Percentiles rank a stretch among this genome's conserved stretches.
phyloP scores from a whole-genome alignment of 805 yeast genomes.

The Millerago galiae region DNA sequence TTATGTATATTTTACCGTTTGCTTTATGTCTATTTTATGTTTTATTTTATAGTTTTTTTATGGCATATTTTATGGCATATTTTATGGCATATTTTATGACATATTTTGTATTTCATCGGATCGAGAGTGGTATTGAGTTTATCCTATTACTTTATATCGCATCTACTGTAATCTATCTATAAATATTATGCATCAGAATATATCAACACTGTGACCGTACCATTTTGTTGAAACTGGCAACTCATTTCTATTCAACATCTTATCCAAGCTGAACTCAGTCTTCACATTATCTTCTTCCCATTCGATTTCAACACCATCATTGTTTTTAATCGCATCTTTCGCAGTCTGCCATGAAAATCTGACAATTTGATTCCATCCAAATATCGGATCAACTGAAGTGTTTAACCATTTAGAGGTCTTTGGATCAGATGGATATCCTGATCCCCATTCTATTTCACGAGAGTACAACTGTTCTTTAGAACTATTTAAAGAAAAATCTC shows the following conservation, averaged over 20 bases:
- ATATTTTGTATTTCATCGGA: too few species aligned
- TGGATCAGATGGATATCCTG: constrained; percentile 95
- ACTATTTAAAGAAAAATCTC: constrained; percentile 57
- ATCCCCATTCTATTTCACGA: constrained; percentile 47
- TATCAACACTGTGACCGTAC: constrained; percentile 21
- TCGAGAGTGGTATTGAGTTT: too few species aligned
- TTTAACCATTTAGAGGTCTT: constrained; percentile 75
- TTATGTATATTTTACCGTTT: too few species aligned
- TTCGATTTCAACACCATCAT: constrained; percentile 46
- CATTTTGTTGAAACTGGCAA: constrained; percentile 21
- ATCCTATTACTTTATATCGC: too few species aligned
- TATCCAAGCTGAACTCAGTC: constrained; percentile 19
- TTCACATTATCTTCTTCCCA: constrained; percentile 47
- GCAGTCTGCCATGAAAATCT: constrained; percentile 96
- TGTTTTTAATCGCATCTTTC: constrained; percentile 55
- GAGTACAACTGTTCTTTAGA: constrained; percentile 26
- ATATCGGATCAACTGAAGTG: constrained; percentile 54
- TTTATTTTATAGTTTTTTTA: too few species aligned
- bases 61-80: too few species aligned
- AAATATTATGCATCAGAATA: too few species aligned
- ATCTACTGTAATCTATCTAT: too few species aligned
- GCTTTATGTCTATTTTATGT: too few species aligned
- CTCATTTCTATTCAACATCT: constrained; percentile 9
- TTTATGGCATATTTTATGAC: too few species aligned
- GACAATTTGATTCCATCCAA: constrained; percentile 78